Base-by-base conservation (phyloP, 768 basidiomycete species). In the Mycena rebaudengoi region DNA sequence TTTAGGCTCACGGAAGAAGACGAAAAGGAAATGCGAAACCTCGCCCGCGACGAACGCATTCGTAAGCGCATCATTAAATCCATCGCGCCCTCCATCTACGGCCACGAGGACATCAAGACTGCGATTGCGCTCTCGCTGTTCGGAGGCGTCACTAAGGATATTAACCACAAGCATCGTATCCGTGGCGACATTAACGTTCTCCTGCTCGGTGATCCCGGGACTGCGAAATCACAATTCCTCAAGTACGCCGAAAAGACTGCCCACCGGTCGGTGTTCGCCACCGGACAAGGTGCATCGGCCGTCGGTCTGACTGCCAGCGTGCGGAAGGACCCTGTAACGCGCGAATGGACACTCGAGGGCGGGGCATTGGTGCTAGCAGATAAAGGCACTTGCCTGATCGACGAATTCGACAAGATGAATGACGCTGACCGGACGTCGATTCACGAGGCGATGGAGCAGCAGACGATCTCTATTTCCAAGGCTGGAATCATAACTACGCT, bases 351-450 rank as follows among this genome's bases (percentile, higher is more conserved):
- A 3, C 85, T 99, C 26, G 98, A 99, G 77, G 98, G 98, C 14
- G 98, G 98, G 10, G 98, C 98, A 3, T 83, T 99, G 11, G 98
- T 99, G n/a, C 83, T 99, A 20, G 98, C 98, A 3, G 98, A 99
- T 79, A 98, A 97, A 78, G 98, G 98, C 13, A 94, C 92, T 26
- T 99, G 98, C 73, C 82, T 99, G 35, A 99, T 99, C 69, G 98
- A 99, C 79, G 98, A 99, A 76, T 99, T 99, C 75, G 98, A 99
- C 82, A 99, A 99, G 83, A 99, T 99, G 98, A 99, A 99, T 78
- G 98, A 99, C 71, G 86, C 94, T 16, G 97, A 99, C 75, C 85
- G 97, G 70, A 99, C 96, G 16, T 98, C 96, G 5, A 99, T 99
- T 71, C 98, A 99, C 82, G 98, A 99, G 76, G 98, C 98, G 2